Percentiles rank a stretch among this genome's conserved stretches.
These are phyloP conservation scores for Gnaphalium uliginosum DNA, from an alignment of 129 eudicot genomes.

Conservation along the genomic window DNA sequence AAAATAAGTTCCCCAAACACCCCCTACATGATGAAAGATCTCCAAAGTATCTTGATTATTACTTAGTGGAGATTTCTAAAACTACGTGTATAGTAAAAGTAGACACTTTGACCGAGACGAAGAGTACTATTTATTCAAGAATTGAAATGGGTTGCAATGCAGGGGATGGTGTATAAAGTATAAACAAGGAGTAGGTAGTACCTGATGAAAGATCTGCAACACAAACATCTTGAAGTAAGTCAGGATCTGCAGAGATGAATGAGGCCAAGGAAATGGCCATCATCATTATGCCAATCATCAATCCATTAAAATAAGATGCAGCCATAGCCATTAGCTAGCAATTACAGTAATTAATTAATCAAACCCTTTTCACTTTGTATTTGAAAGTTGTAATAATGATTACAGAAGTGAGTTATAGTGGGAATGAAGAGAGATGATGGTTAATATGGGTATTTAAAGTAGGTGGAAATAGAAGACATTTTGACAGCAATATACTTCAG, in stretches of 20 bases:
- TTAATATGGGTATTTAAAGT: constrained; percentile 11
- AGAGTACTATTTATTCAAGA: background rate
- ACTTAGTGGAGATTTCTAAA: too few relatives aligned
- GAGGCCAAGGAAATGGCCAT: constrained; percentile 14
- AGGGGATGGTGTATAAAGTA: too few relatives aligned
- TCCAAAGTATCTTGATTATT: too few relatives aligned
- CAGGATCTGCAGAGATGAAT: constrained; percentile 52
- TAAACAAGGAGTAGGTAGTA: too few relatives aligned
- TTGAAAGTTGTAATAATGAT: background rate
- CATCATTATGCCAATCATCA: background rate
- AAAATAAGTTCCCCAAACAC: too few relatives aligned
- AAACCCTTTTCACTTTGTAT: background rate
- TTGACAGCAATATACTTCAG: background rate
- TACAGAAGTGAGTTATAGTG: background rate
- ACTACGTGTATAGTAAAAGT: too few relatives aligned
- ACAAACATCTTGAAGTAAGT: constrained; percentile 76
- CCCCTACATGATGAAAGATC: too few relatives aligned
- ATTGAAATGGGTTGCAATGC: background rate
- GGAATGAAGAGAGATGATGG: constrained; percentile 7
- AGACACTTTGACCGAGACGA: too few relatives aligned
- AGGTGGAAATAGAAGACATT: constrained; percentile 3
- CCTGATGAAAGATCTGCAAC: constrained; percentile 66
- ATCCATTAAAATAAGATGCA: background rate
- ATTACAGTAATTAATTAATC: background rate
- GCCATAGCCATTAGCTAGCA: background rate